These are phyloP conservation scores for Lathyrus oleraceus DNA, from an alignment of 306 rosid genomes.

Conservation along the genomic window DNA sequence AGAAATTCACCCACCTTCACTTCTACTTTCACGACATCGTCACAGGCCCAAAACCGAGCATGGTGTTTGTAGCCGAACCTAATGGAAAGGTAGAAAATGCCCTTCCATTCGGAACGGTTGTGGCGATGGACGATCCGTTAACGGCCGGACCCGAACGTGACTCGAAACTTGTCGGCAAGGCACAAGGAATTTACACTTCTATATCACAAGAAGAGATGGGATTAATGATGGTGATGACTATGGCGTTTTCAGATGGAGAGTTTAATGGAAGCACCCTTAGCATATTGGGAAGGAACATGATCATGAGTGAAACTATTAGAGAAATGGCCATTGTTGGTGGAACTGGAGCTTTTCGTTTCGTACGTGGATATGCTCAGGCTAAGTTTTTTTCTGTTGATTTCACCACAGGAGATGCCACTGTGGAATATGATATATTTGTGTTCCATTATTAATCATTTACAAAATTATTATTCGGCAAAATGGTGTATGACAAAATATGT, in stretches of 20 bases:
- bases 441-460: conserved; percentile 39
- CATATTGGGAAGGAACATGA: conserved; percentile 47
- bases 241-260: conserved; percentile 46
- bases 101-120: conserved; percentile 44
- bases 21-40: conserved; percentile 65
- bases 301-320: conserved; percentile 27
- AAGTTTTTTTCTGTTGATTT: conserved; percentile 35
- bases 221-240: conserved; percentile 48
- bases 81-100: conserved; percentile 19
- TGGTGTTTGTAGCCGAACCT: conserved; percentile 46
- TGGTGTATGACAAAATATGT: not conserved
- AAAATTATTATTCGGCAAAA: too few species aligned
- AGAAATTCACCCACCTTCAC: conserved; percentile 58
- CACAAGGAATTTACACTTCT: conserved; percentile 54
- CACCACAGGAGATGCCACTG: conserved; percentile 48
- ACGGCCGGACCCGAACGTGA: conserved; percentile 39
- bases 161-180: conserved; percentile 49
- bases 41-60: conserved; percentile 46
- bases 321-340: conserved; percentile 65
- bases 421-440: conserved; percentile 65
- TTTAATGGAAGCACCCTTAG: conserved; percentile 55
- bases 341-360: conserved; percentile 63
- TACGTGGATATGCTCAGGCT: conserved; percentile 72
- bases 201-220: conserved; percentile 19
- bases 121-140: conserved; percentile 51